phyloP scores from a whole-genome alignment of 139 green algal species.

The Chlamydomonas eustigma region DNA sequence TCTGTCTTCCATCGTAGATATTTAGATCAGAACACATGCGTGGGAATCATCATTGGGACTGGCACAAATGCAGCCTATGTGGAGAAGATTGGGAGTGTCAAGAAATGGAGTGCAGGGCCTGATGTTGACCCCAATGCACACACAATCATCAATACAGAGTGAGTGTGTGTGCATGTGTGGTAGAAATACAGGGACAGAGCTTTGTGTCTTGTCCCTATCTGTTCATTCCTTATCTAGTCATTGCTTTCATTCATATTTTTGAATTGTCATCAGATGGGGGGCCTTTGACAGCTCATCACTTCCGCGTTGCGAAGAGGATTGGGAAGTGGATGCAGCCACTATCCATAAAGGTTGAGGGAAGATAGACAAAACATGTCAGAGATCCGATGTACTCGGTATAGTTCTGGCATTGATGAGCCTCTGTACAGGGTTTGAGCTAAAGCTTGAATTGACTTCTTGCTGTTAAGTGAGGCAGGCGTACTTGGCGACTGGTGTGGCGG shows the following conservation, averaged over 20 bases:
- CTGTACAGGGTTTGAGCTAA: too few species aligned
- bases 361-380: too few species aligned
- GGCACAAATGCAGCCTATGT: conserved; percentile 85
- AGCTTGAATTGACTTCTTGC: too few species aligned
- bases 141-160: conserved; percentile 56
- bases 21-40: conserved; percentile 48
- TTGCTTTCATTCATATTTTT: too few species aligned
- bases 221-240: too few species aligned
- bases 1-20: too few species aligned
- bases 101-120: conserved; percentile 37
- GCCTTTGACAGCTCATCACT: conserved; percentile 52
- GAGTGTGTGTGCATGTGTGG: not conserved
- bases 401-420: too few species aligned
- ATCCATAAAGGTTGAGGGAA: conserved; percentile 30
- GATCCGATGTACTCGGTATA: too few species aligned
- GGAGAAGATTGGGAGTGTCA: conserved; percentile 41
- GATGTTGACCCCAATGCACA: not conserved
- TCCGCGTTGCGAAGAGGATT: conserved; percentile 61
- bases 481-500: too few species aligned
- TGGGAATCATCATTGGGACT: conserved; percentile 81
- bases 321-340: conserved; percentile 58
- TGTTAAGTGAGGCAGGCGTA: too few species aligned
- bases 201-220: too few species aligned
- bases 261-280: conserved; percentile 64
- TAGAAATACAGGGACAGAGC: too few species aligned